These are phyloP conservation scores for Scedosporium minutisporum DNA, from an alignment of 2,329 filamentous ascomycete species.

Conservation along the genomic window DNA sequence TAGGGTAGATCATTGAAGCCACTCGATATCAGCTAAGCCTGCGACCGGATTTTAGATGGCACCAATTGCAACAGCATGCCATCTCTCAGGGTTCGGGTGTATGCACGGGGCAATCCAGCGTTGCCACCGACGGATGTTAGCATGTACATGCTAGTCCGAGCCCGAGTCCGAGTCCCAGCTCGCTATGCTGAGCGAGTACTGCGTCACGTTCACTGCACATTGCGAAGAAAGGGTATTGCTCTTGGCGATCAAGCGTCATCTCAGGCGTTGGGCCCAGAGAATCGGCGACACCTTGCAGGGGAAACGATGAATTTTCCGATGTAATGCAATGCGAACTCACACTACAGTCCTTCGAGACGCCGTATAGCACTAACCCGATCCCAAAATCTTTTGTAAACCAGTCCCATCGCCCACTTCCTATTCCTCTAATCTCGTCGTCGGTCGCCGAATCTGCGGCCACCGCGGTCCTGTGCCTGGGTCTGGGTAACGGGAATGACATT, in stretches of 20 bases:
- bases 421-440: conserved; percentile 38
- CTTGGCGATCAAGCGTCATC: conserved; percentile 95
- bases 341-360: conserved; percentile 48
- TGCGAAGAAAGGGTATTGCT: background rate
- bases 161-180: too few relatives aligned
- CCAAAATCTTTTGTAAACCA: conserved; percentile 14
- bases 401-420: conserved; percentile 18
- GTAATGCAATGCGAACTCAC: conserved; percentile 44
- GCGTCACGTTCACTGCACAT: background rate
- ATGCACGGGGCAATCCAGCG: too few relatives aligned
- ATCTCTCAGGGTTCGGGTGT: too few relatives aligned
- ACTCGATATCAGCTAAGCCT: too few relatives aligned
- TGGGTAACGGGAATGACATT: conserved; percentile 88
- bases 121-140: too few relatives aligned
- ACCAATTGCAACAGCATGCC: too few relatives aligned
- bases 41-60: too few relatives aligned
- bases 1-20: background rate
- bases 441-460: conserved; percentile 66
- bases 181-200: too few relatives aligned
- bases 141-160: too few relatives aligned
- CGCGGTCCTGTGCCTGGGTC: conserved; percentile 75
- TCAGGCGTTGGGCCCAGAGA: conserved; percentile 44
- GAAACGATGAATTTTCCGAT: conserved; percentile 48
- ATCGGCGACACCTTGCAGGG: conserved; percentile 82
- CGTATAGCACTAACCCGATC: conserved; percentile 29